These are phyloP conservation scores for Chlorella sp. DNA, from an alignment of 139 green algal species.

Conservation along the genomic window DNA sequence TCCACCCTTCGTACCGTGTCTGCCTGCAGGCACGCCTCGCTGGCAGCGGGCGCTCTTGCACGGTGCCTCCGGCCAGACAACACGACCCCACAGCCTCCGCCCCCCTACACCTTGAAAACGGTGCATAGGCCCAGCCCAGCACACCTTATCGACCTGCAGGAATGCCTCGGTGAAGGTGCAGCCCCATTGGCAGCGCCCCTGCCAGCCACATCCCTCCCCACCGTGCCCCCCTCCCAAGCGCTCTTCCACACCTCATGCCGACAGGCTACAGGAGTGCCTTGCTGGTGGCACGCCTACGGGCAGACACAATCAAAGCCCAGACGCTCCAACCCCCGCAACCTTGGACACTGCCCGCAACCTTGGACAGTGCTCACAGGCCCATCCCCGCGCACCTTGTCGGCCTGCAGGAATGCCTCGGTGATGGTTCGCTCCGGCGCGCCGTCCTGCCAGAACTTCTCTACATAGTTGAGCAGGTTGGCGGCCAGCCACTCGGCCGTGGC, in stretches of 20 bases:
- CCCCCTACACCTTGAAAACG: too few species aligned
- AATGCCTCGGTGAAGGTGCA: too few species aligned
- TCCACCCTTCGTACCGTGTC: too few species aligned
- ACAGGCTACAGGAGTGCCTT: slow-evolving; percentile 51
- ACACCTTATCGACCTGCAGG: too few species aligned
- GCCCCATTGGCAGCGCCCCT: too few species aligned
- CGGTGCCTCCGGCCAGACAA: too few species aligned
- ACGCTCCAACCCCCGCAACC: background rate
- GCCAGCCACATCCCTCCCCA: too few species aligned
- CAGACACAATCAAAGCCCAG: background rate
- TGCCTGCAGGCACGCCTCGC: too few species aligned
- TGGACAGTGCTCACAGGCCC: background rate
- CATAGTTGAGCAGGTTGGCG: slow-evolving; percentile 62
- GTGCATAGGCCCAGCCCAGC: too few species aligned
- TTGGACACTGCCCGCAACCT: background rate
- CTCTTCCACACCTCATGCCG: slow-evolving; percentile 12
- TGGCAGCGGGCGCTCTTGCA: too few species aligned
- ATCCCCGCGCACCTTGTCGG: slow-evolving; percentile 43
- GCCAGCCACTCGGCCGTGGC: slow-evolving; percentile 80
- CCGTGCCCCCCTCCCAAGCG: background rate
- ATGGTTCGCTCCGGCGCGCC: slow-evolving; percentile 45
- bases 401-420: slow-evolving; percentile 51
- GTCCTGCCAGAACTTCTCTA: slow-evolving; percentile 70
- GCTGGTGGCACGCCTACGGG: too few species aligned
- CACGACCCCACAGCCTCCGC: too few species aligned